Base-by-base conservation (phyloP, 495 filamentous ascomycete species). In the Thermochaetoides thermophila region DNA sequence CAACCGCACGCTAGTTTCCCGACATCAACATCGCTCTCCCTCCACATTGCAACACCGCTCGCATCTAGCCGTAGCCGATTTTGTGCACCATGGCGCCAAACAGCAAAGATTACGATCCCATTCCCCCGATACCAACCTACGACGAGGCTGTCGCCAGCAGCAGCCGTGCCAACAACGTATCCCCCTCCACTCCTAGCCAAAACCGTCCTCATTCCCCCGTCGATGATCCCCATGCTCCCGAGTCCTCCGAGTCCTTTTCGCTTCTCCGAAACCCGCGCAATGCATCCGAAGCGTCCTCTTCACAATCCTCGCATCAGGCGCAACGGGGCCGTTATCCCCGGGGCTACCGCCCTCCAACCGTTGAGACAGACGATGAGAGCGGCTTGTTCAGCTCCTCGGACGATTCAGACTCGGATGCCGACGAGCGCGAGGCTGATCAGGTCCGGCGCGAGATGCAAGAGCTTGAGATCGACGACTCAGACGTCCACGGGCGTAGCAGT, bases 81-180 rank as follows among this genome's bases (percentile, higher is more conserved):
- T n/a, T n/a, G n/a, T n/a, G n/a, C 46, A 55, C 41, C 32, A 65
- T 68, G 63, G 55, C 60, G 28, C 55, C 58, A 31, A 58, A 55
- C 38, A 56, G 54, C 42, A 49, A 55, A 40, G 39, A 60, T 15
- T 76, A 78, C 55, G 71, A 76, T 45, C 53, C 68, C 31, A 68
- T 83, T 34, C 86, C 63, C 17, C 63, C 89, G 13, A 94, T 96
- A 56, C 87, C 87, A 7, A 76, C 79, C 24, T 97, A 97, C 66
- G 87, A 95, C 55, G 89, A 97, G 63, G 85, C 89, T 34, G 74
- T 59, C 34, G 53, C 57, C 60, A 47, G 49, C 40, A 47, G 59
- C 46, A 46, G 54, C 47, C 34, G n/a, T n/a, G n/a, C n/a, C n/a
- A n/a, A n/a, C n/a, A n/a, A n/a, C n/a, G n/a, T n/a, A n/a, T n/a